Evolutionary conservation across 768 basidiomycete genomes (phyloP), one percentile per base, ranked within the genome.

Genomic region (Crassisporium funariophilum): DNA sequence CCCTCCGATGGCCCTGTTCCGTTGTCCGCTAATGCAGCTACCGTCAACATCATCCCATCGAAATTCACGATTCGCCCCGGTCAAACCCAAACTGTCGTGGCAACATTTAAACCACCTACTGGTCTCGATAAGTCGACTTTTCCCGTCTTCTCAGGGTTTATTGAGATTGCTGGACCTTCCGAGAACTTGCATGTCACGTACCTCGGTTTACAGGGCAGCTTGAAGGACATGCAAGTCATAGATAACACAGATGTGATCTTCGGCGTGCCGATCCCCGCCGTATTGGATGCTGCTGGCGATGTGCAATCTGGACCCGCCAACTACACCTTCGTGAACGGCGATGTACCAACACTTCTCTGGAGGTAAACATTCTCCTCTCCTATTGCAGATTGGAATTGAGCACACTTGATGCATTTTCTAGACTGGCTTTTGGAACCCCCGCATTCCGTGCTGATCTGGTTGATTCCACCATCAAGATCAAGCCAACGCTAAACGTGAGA

Each of bases 71-170:
- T 86, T n/a, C 49, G 21, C 15, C 73, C 79, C 0, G 74, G 75
- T 1, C 51, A 61, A 41, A 61, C 67, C 5, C 69, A 70, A 23
- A 56, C 57, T 8, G 67, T 85, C 47, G 53, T 63, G 5, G 73
- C 72, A 4, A 59, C 54, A n/a, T 76, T 87, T 64, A 66, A 56
- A 0, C 71, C 76, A 0, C 84, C 84, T 0, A 55, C 54, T 0
- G 41, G 42, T 31, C 62, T 72, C 12, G 63, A 78, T 46, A 65
- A 75, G 20, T 60, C 67, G 20, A 65, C 71, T 3, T 74, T 78
- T 58, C 82, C 84, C 8, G 68, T 83, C 41, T 83, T 76, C 64
- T 80, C 79, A 17, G 83, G 82, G 1, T 82, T 73, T 68, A 77
- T 85, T 21, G 68, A 76, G 45, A 58, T 76, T 21, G 62, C 66